Base-by-base conservation (phyloP, 2,329 filamentous ascomycete genomes). In the Fusarium tjaetaba region DNA sequence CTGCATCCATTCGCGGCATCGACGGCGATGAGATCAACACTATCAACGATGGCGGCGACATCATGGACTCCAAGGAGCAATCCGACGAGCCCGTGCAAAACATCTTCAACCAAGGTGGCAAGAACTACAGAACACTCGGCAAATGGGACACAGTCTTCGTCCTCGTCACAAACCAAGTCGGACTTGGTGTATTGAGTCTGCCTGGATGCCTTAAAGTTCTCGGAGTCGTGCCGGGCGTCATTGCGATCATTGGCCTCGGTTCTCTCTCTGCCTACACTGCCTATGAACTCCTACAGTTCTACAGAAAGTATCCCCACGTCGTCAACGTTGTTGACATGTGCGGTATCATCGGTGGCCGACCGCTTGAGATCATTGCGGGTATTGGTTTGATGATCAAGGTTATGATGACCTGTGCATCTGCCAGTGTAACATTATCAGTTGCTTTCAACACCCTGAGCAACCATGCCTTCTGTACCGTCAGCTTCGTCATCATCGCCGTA, bases 341-440 rank as follows among this genome's bases (percentile, higher is more conserved):
- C 87, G 77, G 86, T 85, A 76, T 88, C 84, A 70, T 88, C 84
- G 83, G 71, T 8, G 77, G 78, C 0, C 41, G 61, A 5, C 75
- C 75, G 0, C 70, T 79, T 13, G 76, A 78, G 26, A 55, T 77
- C 5, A 56, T 78, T 20, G 76, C 77, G 1, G 77, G 89, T 4
- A 82, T 90, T 73, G 92, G 92, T 87, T 91, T 93, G 80, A 80
- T 93, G 52, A 80, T 93, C 71, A 93, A 93, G 84, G 92, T 93
- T 78, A 92, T 90, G 56, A 91, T 92, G 80, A 92, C 92, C 70
- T 87, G 89, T 82, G 90, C 88, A 30, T 86, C 92, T 70, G 90
- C 92, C 75, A 91, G 89, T 75, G 84, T 92, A 52, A 88, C 89
- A 7, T 89, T 90, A 42, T 88, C 90, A 16, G 88, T 91, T 73